Conservation (phyloP, 2,329 filamentous ascomycete genomes). For the Cercospora zeae-maydis region DNA sequence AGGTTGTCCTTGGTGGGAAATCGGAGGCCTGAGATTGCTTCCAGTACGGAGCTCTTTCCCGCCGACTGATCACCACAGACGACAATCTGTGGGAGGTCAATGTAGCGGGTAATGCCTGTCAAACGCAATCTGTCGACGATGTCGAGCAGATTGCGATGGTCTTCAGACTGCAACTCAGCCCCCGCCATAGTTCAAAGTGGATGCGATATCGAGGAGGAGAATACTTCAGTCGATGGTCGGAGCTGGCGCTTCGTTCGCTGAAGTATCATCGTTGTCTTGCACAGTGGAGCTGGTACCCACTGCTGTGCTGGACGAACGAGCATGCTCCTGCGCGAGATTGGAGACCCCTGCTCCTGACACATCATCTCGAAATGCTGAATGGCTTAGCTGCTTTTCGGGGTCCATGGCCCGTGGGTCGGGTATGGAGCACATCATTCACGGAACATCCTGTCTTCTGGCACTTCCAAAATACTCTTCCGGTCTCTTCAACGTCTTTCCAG, state of each 20-base stretch:
- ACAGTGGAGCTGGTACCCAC: background rate
- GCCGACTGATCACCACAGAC: conserved; percentile 59
- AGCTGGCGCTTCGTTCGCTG: background rate
- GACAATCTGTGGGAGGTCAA: conserved; percentile 34
- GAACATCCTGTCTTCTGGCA: background rate
- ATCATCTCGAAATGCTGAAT: background rate
- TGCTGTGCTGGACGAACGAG: background rate
- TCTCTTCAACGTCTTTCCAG: background rate
- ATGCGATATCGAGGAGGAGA: background rate
- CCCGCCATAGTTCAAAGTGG: background rate
- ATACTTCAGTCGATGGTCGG: background rate
- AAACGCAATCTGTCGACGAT: background rate
- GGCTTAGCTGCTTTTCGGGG: background rate
- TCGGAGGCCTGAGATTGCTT: conserved; percentile 58
- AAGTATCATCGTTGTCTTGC: background rate
- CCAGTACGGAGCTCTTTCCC: conserved; percentile 61
- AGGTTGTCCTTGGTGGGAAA: conserved; percentile 55
- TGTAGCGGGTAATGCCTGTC: no score
- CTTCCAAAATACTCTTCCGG: background rate
- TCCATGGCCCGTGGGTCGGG: background rate
- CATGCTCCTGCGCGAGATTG: background rate
- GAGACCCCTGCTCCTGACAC: background rate
- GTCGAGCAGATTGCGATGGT: background rate
- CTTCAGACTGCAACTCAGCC: background rate
- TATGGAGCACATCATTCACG: background rate